phyloP scores from a whole-genome alignment of 2,329 filamentous ascomycete genomes.

The Gaeumannomyces sp. region DNA sequence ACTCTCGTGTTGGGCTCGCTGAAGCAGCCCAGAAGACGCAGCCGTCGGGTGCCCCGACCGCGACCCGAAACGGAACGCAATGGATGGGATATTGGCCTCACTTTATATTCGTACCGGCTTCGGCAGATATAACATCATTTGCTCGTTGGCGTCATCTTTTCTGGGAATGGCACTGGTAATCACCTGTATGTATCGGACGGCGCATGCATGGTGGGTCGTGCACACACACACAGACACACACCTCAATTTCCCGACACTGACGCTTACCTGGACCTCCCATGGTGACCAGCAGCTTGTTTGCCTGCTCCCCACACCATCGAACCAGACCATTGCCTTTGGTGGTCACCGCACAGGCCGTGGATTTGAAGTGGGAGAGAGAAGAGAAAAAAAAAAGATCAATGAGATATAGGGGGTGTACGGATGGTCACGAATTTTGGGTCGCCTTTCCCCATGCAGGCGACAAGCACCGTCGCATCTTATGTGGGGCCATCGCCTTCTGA shows the following conservation, averaged over 20 bases:
- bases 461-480: neutral
- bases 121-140: neutral
- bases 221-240: neutral
- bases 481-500: neutral
- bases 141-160: neutral
- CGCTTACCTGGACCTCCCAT: too few species aligned
- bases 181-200: neutral
- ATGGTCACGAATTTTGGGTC: neutral
- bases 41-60: neutral
- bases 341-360: neutral
- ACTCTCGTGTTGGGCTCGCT: neutral
- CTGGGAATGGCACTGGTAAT: neutral
- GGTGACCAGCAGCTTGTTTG: too few species aligned
- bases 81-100: neutral
- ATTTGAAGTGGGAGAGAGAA: too few species aligned
- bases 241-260: too few species aligned
- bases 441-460: too few species aligned
- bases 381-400: neutral
- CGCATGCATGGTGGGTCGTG: too few species aligned
- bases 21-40: neutral
- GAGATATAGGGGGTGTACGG: neutral
- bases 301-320: neutral
- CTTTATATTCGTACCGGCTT: neutral
- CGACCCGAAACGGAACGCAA: neutral
- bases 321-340: too few species aligned